Conservation (phyloP, 2,329 filamentous ascomycete genomes). For the Scolecobasidium constrictum region DNA sequence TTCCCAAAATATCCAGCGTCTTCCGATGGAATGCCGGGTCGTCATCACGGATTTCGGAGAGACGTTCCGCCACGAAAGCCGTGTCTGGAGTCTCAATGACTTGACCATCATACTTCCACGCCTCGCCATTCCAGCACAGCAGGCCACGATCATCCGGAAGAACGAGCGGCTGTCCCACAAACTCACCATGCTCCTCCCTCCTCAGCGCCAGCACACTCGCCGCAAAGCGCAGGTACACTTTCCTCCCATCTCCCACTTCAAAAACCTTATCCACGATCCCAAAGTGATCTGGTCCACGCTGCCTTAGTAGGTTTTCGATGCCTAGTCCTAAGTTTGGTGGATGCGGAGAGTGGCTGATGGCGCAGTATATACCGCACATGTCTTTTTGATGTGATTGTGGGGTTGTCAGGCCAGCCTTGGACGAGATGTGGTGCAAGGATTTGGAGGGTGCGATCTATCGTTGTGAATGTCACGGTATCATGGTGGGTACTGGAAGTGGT, state of each 20-base stretch:
- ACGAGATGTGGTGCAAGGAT: no score
- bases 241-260: neutral
- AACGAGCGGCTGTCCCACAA: constrained; percentile 64
- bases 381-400: neutral
- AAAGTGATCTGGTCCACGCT: constrained; percentile 9
- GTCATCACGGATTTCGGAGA: constrained; percentile 30
- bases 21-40: constrained; percentile 10
- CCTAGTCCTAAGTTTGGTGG: no score
- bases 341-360: constrained; percentile 4
- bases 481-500: no score
- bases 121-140: constrained; percentile 96
- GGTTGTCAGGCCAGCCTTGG: no score
- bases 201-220: constrained; percentile 89
- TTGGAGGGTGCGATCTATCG: no score
- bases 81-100: constrained; percentile 69
- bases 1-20: constrained; percentile 17
- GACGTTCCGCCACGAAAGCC: constrained; percentile 50
- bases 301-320: neutral
- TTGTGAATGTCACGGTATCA: no score
- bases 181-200: constrained; percentile 41
- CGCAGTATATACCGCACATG: constrained; percentile 13
- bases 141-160: constrained; percentile 48
- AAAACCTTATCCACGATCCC: neutral
- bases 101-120: constrained; percentile 60
- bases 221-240: constrained; percentile 49